A percentile compares a stretch with the other conserved stretches of the same genome.
These are phyloP conservation scores for Steccherinum ochraceum DNA, from an alignment of 768 basidiomycete genomes.

Conservation along the genomic window DNA sequence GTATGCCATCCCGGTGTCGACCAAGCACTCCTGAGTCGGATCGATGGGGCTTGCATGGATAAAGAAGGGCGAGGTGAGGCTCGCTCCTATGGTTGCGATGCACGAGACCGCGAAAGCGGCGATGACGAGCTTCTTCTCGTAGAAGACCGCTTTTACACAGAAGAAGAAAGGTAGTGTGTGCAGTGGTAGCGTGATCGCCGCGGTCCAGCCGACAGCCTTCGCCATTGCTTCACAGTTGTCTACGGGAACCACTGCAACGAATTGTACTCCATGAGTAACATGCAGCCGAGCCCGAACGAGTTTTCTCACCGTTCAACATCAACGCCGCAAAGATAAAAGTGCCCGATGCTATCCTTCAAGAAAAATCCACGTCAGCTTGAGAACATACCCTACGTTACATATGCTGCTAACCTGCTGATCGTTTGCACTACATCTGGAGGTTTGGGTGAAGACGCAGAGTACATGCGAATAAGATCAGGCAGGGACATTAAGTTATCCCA, in stretches of 20 bases:
- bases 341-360: no score
- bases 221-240: neutral
- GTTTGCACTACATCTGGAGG: no score
- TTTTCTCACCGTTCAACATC: no score
- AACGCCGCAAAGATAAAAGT: no score
- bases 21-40: neutral
- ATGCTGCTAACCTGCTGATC: no score
- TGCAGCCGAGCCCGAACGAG: no score
- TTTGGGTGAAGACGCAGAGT: no score
- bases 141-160: neutral
- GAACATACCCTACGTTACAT: no score
- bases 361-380: no score
- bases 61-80: neutral
- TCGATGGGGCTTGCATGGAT: neutral
- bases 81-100: neutral
- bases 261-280: no score
- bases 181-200: neutral
- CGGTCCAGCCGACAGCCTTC: neutral
- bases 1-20: neutral
- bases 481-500: no score
- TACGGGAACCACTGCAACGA: neutral
- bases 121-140: neutral
- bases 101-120: neutral
- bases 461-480: no score
- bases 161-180: neutral